Evolutionary conservation across 176 grass and related monocot genomes (phyloP).

Genomic region (Triticum aestivum): IWGSC_CS_RefSeq_v2.1 NC_057800.1:135540341-135540840

Average conservation of each 20-base stretch:
- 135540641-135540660: neutral
- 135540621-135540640: neutral
- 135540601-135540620: neutral
- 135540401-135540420: neutral
- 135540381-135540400: neutral
- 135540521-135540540: neutral
- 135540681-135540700: neutral
- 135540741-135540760: constrained; percentile 83
- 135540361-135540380: neutral
- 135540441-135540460: neutral
- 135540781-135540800: constrained; percentile 94
- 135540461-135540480: neutral
- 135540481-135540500: neutral
- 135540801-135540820: constrained; percentile 98
- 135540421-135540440: neutral
- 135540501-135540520: neutral
- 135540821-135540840: constrained; percentile 96
- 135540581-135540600: neutral
- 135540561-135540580: neutral
- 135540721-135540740: constrained; percentile 84
- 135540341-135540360: neutral
- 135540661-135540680: constrained; percentile 12
- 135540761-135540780: constrained; percentile 92
- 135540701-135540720: constrained; percentile 8
- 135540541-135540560: neutral